Percentiles rank a stretch among this genome's conserved stretches.
Evolutionary conservation across 2,329 filamentous ascomycete species (phyloP).

Genomic region (Hypoxylon sp.): DNA sequence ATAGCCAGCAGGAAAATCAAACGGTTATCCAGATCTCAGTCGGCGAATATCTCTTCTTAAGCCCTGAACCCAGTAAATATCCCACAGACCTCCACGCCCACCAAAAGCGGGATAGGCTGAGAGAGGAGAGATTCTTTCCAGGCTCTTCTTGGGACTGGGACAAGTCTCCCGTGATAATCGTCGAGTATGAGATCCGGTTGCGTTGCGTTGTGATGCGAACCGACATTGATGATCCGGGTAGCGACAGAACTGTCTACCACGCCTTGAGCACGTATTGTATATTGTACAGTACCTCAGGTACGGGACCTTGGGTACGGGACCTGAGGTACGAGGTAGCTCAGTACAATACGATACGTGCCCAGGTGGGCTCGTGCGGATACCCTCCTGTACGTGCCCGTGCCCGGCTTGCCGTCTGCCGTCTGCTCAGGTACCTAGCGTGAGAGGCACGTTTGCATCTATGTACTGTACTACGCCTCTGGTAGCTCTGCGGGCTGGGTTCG

Average conservation of each 20-base stretch:
- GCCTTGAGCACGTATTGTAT: too few species aligned
- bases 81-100: constrained; percentile 26
- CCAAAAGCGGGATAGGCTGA: constrained; percentile 20
- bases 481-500: constrained; percentile 31
- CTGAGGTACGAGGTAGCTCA: too few species aligned
- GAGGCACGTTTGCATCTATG: background rate
- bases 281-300: too few species aligned
- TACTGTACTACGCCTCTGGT: too few species aligned
- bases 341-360: background rate
- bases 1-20: constrained; percentile 16
- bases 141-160: background rate
- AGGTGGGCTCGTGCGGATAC: background rate
- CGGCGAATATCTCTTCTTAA: constrained; percentile 34
- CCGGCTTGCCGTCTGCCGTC: too few species aligned
- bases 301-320: too few species aligned
- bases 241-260: constrained; percentile 16
- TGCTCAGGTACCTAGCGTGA: background rate
- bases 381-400: too few species aligned
- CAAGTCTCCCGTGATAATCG: constrained; percentile 2
- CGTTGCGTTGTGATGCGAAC: constrained; percentile 20
- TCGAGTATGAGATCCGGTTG: constrained; percentile 20
- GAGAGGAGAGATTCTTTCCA: constrained; percentile 7
- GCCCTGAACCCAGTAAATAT: constrained; percentile 22
- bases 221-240: constrained; percentile 30
- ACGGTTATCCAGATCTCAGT: constrained; percentile 29